Conservation (phyloP, 345 rosid species). For the Eucalyptus polyanthemos region DNA sequence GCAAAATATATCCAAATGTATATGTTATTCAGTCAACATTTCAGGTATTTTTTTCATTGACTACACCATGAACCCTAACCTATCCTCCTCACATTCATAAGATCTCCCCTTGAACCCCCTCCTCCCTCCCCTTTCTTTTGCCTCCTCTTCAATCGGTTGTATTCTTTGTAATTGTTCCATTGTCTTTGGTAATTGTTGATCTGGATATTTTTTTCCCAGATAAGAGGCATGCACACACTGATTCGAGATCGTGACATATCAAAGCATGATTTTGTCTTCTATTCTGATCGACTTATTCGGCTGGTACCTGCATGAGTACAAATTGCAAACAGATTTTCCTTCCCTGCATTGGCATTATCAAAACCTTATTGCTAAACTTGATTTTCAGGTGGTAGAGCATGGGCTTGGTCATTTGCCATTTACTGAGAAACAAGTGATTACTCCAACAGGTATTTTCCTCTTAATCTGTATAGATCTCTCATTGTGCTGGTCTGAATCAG, state of each 20-base stretch:
- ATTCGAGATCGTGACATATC: conserved; percentile 92
- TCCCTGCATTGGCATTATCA: neutral
- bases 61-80: neutral
- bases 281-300: conserved; percentile 94
- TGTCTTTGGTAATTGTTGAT: neutral
- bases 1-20: conserved; percentile 93
- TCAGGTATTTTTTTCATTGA: conserved; percentile 37
- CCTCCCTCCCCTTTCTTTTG: neutral
- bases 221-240: conserved; percentile 98
- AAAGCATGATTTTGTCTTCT: conserved; percentile 96
- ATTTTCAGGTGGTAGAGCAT: conserved; percentile 89
- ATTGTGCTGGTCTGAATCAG: neutral
- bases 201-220: conserved; percentile 33
- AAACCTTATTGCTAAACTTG: neutral
- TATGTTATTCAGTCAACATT: conserved; percentile 95
- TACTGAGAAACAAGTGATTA: conserved; percentile 89
- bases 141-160: neutral
- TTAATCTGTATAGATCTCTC: neutral
- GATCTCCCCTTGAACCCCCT: neutral
- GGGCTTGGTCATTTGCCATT: conserved; percentile 96
- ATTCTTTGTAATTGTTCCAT: neutral
- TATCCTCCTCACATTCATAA: neutral
- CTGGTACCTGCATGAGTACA: conserved; percentile 35
- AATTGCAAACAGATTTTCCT: neutral
- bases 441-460: conserved; percentile 65